Base-by-base conservation (phyloP, 2,329 filamentous ascomycete species). In the Chaetomium sp. region DNA sequence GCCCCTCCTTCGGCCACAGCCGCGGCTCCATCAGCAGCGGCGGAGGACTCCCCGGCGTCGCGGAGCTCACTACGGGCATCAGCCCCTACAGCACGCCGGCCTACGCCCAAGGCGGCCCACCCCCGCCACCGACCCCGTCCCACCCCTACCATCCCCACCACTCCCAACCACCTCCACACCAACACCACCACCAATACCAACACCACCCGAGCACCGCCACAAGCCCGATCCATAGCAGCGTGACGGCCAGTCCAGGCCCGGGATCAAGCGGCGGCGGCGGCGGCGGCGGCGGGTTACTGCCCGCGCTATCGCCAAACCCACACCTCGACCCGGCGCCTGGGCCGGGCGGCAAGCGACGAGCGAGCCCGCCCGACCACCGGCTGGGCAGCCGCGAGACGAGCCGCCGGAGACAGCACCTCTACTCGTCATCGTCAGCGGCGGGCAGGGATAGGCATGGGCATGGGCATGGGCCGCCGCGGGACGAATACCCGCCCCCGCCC, bases 31-130 rank as follows among this genome's bases (percentile, higher is more conserved):
- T 7, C 42, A 2, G 23, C 45, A 65, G 54, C 6, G 31, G 38
- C 21, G 69, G 67, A 73, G 74, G 60, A 0, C 78, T 83, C 67
- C 77, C 87, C 1, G 82, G 85, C 58, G 80, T 89, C 19, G 82
- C 84, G 42, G 86, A 89, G 72, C 80, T 89, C 70, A 89, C 87
- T 1, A 88, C 86, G 0, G 86, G 87, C 13, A 79, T 87, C 35
- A 86, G 83, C 68, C 84, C 85, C 0, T 88, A 88, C 72, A 83
- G 78, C 68, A 83, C 83, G n/a, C 83, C 83, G 47, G 82, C 83
- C 0, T 85, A 85, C 71, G 58, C 53, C 19, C 21, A 80, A 82
- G 8, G 74, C 79, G 74, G 38, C 33, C 35, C 35, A 5, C 10
- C 13, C 13, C 35, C 35, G 16, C 35, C 35, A 1, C 35, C 35